These are phyloP conservation scores for Pinus tabuliformis DNA, from an alignment of 75 land plant genomes.

Conservation along the genomic window DNA sequence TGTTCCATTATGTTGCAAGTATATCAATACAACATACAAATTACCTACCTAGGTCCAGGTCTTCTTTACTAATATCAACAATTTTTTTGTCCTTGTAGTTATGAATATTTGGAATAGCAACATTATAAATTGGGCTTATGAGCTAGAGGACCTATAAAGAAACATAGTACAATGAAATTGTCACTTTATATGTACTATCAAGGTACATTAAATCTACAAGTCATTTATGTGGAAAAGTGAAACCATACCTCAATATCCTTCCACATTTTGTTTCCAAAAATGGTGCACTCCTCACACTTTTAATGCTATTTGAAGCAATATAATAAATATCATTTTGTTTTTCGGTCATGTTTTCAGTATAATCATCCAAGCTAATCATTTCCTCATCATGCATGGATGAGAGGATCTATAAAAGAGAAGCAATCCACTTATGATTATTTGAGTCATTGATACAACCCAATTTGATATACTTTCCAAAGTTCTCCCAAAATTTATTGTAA, in stretches of 20 bases:
- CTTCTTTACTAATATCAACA: too few species aligned
- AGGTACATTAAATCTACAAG: not conserved
- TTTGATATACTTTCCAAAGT: too few species aligned
- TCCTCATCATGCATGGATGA: constrained; percentile 87
- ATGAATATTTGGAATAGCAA: too few species aligned
- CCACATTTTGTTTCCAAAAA: constrained; percentile 79
- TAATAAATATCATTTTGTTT: constrained; percentile 95
- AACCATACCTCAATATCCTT: constrained; percentile 78
- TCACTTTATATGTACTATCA: not conserved
- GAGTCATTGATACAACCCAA: too few species aligned
- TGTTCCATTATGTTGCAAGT: too few species aligned
- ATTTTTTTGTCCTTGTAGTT: too few species aligned
- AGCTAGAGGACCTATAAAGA: constrained; percentile 73
- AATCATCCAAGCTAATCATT: constrained; percentile 75
- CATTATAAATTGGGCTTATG: constrained; percentile 94
- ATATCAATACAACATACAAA: too few species aligned
- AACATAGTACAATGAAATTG: not conserved
- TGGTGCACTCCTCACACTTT: constrained; percentile 90
- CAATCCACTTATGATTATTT: constrained; percentile 93
- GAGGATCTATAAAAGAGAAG: constrained; percentile 81
- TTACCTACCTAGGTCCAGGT: too few species aligned
- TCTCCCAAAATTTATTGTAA: too few species aligned
- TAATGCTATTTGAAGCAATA: constrained; percentile 86
- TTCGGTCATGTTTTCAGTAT: constrained; percentile 84
- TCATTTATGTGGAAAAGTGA: not conserved